Conservation (phyloP, 2,329 filamentous ascomycete species). For the Periconia macrospinosa region DNA sequence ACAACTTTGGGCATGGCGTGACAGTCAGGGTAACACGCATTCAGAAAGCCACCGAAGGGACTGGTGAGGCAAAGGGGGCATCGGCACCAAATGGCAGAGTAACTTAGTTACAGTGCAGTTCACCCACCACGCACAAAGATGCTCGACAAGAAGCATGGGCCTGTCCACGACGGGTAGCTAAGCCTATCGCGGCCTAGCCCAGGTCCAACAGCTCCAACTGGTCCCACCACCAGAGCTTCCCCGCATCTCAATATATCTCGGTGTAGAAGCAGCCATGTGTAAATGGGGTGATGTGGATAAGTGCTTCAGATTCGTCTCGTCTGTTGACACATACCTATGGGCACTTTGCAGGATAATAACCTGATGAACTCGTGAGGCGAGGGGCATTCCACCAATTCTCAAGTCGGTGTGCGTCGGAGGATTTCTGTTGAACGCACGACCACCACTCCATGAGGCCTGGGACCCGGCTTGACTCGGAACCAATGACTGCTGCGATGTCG, state of each 20-base stretch:
- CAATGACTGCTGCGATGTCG: slow-evolving; percentile 7
- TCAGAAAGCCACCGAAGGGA: slow-evolving; percentile 1
- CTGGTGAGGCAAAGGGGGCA: slow-evolving; percentile 5
- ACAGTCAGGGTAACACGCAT: slow-evolving; percentile 6
- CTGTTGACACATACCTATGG: not conserved
- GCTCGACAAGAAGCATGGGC: slow-evolving; percentile 1
- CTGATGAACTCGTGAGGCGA: not conserved
- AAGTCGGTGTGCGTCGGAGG: slow-evolving; percentile 14
- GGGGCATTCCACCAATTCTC: not conserved
- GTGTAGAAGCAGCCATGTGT: not conserved
- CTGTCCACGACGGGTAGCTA: not conserved
- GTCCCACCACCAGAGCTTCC: slow-evolving; percentile 7
- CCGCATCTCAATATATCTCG: slow-evolving; percentile 14
- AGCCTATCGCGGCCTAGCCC: not conserved
- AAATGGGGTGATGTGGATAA: not conserved
- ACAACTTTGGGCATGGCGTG: slow-evolving; percentile 1
- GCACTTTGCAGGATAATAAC: not conserved
- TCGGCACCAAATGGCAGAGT: slow-evolving; percentile 1
- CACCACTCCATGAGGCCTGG: slow-evolving; percentile 1
- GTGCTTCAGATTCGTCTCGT: slow-evolving; percentile 1
- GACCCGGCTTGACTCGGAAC: slow-evolving; percentile 3
- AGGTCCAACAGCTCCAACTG: not conserved
- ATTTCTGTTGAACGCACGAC: slow-evolving; percentile 10
- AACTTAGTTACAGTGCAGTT: slow-evolving; percentile 9
- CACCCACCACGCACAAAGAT: slow-evolving; percentile 9